Evolutionary conservation across 225 moss, liverwort and hornwort species (phyloP).

Genomic region (Anthoceros angustus): DNA sequence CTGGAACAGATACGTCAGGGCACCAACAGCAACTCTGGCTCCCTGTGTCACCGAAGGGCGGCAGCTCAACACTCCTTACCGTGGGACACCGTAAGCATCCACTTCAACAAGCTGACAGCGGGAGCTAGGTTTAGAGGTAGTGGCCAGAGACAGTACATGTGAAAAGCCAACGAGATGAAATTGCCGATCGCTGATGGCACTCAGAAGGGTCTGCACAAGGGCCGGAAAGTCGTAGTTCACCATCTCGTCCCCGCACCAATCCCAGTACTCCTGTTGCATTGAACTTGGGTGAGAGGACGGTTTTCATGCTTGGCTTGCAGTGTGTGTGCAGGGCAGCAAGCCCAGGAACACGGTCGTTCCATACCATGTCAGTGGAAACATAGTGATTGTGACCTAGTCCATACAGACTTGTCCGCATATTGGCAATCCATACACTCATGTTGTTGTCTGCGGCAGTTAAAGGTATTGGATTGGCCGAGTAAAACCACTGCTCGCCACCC

Average conservation of each 20-base stretch:
- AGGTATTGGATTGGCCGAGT: background rate
- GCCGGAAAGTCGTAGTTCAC: background rate
- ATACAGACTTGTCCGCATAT: background rate
- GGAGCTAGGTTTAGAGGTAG: background rate
- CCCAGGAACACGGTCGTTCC: background rate
- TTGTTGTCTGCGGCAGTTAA: background rate
- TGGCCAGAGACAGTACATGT: background rate
- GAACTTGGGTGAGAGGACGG: background rate
- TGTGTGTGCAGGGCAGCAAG: background rate
- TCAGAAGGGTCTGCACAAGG: background rate
- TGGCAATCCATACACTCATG: background rate
- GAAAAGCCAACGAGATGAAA: background rate
- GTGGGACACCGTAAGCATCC: background rate
- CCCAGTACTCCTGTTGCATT: conserved; percentile 3
- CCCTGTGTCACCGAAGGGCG: background rate
- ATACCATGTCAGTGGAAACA: background rate
- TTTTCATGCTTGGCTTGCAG: background rate
- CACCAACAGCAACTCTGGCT: background rate
- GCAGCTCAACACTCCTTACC: background rate
- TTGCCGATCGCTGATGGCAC: background rate
- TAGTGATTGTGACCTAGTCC: background rate
- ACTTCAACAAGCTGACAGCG: background rate
- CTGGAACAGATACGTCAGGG: background rate
- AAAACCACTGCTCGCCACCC: background rate
- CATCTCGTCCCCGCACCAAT: conserved; percentile 4